Percentiles rank a stretch among this genome's conserved stretches.
Conservation (phyloP, 495 filamentous ascomycete species). For the Clohesyomyces aquaticus region DNA sequence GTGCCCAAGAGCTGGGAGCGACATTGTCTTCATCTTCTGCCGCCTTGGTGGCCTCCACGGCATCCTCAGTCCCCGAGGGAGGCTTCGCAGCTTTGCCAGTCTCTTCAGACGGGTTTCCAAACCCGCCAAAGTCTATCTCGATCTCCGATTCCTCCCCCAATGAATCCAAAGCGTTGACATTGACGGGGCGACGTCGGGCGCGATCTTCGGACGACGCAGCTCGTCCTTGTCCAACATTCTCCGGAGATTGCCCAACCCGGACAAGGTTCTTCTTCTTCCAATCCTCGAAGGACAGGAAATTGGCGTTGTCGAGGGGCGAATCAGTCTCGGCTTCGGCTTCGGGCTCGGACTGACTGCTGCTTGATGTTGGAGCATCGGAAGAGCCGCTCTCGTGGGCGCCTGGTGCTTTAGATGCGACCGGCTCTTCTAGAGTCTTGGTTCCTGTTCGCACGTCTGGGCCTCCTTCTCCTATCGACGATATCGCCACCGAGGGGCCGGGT, state of each 20-base stretch:
- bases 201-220: conserved; percentile 48
- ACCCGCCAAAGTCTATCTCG: conserved; percentile 81
- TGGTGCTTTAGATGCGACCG: neutral
- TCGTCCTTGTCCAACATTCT: conserved; percentile 64
- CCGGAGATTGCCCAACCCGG: conserved; percentile 80
- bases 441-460: neutral
- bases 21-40: conserved; percentile 48
- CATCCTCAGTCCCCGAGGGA: conserved; percentile 10
- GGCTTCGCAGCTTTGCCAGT: conserved; percentile 1
- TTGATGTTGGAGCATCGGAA: conserved; percentile 1
- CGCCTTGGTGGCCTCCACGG: conserved; percentile 12
- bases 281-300: conserved; percentile 96
- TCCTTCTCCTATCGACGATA: conserved; percentile 17
- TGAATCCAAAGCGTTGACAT: conserved; percentile 69
- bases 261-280: conserved; percentile 96
- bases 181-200: conserved; percentile 55
- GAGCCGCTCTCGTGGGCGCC: neutral
- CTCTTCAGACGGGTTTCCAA: conserved; percentile 47
- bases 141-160: conserved; percentile 91
- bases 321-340: conserved; percentile 60
- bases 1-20: conserved; percentile 56
- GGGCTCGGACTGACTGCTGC: conserved; percentile 9
- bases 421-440: neutral
- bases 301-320: conserved; percentile 75
- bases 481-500: conserved; percentile 11